Evolutionary conservation across 371 early-diverging fungal species (phyloP).

Genomic region (Zancudomyces culisetae): DNA sequence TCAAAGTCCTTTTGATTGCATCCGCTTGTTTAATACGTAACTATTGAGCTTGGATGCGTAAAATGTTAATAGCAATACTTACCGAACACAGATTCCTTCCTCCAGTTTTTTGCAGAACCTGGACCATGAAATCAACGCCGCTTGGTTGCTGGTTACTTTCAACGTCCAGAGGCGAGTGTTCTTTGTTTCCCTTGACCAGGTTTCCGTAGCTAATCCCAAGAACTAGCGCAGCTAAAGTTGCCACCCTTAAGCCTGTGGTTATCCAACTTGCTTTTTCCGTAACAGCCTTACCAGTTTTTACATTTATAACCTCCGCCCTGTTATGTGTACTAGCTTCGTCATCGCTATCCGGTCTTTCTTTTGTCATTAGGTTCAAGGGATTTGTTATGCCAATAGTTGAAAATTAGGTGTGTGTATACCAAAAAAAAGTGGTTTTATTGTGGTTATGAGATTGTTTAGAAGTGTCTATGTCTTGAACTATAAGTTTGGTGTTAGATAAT

Average conservation of each 20-base stretch:
- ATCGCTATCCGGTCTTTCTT: too few relatives aligned
- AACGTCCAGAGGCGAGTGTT: background rate
- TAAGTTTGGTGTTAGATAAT: too few relatives aligned
- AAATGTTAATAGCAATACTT: too few relatives aligned
- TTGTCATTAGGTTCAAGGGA: too few relatives aligned
- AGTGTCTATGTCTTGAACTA: too few relatives aligned
- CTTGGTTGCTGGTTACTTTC: background rate
- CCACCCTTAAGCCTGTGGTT: background rate
- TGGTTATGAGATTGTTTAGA: too few relatives aligned
- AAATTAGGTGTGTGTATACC: too few relatives aligned
- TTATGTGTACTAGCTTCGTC: background rate
- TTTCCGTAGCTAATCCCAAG: background rate
- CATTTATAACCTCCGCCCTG: background rate
- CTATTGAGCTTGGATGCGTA: too few relatives aligned
- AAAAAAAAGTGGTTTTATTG: too few relatives aligned
- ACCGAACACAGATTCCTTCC: conserved; percentile 25
- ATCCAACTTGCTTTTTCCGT: background rate
- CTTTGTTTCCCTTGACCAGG: background rate
- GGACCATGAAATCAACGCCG: conserved; percentile 25
- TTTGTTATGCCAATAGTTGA: too few relatives aligned
- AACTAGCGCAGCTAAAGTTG: background rate
- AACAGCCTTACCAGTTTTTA: background rate
- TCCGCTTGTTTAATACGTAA: too few relatives aligned
- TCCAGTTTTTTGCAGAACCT: conserved; percentile 21
- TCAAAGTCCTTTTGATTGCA: too few relatives aligned